A percentile compares a stretch with the other conserved stretches of the same genome.
Conservation (phyloP, 257 asterid species). For the Paulownia fortunei region DNA sequence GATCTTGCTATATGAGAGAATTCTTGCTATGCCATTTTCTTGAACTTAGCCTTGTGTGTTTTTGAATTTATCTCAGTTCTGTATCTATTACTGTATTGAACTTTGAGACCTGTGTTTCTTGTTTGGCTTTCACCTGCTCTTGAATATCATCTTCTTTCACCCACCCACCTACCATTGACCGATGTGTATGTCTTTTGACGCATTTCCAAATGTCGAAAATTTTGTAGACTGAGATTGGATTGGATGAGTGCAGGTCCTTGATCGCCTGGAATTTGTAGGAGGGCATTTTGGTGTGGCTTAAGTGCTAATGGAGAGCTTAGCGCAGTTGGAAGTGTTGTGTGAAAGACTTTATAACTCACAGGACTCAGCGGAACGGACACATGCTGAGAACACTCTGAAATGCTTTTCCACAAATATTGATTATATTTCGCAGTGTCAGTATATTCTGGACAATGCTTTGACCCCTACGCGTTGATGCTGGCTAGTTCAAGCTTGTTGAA, state of each 20-base stretch:
- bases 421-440: conserved; percentile 97
- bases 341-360: conserved; percentile 98
- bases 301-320: conserved; percentile 91
- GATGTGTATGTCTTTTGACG: conserved; percentile 37
- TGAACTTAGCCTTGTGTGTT: conserved; percentile 24
- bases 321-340: conserved; percentile 93
- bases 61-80: conserved; percentile 26
- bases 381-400: conserved; percentile 96
- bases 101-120: conserved; percentile 28
- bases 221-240: conserved; percentile 75
- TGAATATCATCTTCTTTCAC: conserved; percentile 30
- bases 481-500: conserved; percentile 99
- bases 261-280: conserved; percentile 55
- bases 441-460: conserved; percentile 94
- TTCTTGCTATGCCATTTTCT: conserved; percentile 30
- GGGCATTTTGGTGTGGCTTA: conserved; percentile 44
- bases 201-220: conserved; percentile 40
- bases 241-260: conserved; percentile 63
- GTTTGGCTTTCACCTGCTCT: conserved; percentile 30
- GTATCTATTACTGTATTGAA: conserved; percentile 27
- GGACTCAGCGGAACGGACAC: conserved; percentile 93
- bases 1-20: conserved; percentile 34
- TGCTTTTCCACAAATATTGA: conserved; percentile 91
- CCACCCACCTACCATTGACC: conserved; percentile 27
- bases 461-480: conserved; percentile 99